These are phyloP conservation scores for Phlyctochytrium bullatum DNA, from an alignment of 192 early-diverging fungal genomes.

Conservation along the genomic window DNA sequence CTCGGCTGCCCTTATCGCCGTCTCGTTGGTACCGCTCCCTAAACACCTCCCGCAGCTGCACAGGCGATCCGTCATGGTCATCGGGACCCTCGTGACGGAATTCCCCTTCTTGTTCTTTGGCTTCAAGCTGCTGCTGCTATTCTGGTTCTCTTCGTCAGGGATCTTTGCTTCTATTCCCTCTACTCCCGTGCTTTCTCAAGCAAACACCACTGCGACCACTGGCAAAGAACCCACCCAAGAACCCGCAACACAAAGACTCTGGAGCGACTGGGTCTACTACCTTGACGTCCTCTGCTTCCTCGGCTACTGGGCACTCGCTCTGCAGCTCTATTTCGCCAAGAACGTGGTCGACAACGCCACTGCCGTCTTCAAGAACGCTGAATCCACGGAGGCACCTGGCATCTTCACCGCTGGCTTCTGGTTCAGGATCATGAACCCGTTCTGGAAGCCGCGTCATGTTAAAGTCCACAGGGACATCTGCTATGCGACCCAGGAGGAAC, in stretches of 20 bases:
- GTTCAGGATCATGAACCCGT: conserved; percentile 37
- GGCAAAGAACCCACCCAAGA: not conserved
- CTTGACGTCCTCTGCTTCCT: conserved; percentile 28
- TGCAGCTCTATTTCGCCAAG: conserved; percentile 34
- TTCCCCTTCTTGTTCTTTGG: not conserved
- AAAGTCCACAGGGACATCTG: conserved; percentile 30
- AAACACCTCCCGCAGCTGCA: not conserved
- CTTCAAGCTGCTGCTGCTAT: not conserved
- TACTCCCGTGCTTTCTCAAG: not conserved
- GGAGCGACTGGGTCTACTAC: conserved; percentile 19
- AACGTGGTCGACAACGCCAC: conserved; percentile 31
- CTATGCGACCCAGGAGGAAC: conserved; percentile 36
- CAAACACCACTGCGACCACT: not conserved
- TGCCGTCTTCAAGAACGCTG: conserved; percentile 22
- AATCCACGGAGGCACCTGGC: conserved; percentile 32
- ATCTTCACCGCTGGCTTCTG: conserved; percentile 33
- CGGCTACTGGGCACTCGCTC: conserved; percentile 30
- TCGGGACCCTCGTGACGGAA: not conserved
- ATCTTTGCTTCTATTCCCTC: not conserved
- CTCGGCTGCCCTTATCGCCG: not conserved
- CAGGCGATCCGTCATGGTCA: not conserved
- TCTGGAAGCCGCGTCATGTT: conserved; percentile 28
- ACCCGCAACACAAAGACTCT: not conserved
- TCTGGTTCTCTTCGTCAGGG: not conserved
- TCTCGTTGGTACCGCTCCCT: not conserved